Evolutionary conservation across 23 red algal genomes (phyloP).

Genomic region (Gracilaria domingensis): DNA sequence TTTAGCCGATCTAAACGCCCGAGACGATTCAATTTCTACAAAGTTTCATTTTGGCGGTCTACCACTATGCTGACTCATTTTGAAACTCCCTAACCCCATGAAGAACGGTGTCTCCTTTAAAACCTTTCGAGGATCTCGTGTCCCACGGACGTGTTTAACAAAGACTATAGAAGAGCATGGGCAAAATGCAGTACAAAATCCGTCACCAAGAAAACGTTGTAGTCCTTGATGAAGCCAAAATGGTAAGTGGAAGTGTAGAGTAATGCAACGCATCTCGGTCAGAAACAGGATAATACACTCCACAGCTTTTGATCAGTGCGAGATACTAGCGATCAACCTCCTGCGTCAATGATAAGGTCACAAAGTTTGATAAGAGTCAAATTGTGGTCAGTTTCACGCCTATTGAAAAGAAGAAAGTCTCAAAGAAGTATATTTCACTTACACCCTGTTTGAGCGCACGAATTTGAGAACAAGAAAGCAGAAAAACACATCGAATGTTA

Average conservation of each 20-base stretch:
- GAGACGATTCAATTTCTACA: too few species aligned
- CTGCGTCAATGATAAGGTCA: background rate
- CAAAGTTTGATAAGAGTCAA: background rate
- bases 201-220: background rate
- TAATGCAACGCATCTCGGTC: background rate
- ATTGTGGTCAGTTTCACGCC: background rate
- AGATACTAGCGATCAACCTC: conserved; percentile 24
- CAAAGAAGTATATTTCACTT: background rate
- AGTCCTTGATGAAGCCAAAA: background rate
- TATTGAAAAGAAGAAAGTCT: background rate
- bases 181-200: background rate
- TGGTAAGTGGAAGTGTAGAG: background rate
- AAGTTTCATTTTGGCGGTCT: too few species aligned
- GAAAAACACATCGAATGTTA: background rate
- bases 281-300: background rate
- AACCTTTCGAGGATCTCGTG: too few species aligned
- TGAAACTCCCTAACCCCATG: too few species aligned
- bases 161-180: too few species aligned
- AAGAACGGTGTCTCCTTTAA: too few species aligned
- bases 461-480: background rate
- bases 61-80: too few species aligned
- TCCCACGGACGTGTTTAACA: too few species aligned
- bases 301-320: background rate
- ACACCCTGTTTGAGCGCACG: background rate
- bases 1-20: too few species aligned